These are phyloP conservation scores for Hypoxylon cercidicola DNA, from an alignment of 495 filamentous ascomycete species.

Conservation along the genomic window DNA sequence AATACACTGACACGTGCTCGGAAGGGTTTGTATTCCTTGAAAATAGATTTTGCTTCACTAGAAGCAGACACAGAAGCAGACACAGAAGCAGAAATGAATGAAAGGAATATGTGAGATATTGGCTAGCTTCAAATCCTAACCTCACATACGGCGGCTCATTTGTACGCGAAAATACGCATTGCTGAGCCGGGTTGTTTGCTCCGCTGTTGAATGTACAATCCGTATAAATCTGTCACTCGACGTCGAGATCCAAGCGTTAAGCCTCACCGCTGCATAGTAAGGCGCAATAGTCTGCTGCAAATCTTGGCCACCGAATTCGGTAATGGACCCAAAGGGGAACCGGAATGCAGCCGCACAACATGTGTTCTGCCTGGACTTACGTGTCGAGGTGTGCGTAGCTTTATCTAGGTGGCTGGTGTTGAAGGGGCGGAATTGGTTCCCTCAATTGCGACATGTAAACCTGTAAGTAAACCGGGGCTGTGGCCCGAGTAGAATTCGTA, in stretches of 20 bases:
- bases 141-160: conserved; percentile 9
- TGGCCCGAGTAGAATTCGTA: conserved; percentile 18
- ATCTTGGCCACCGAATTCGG: background rate
- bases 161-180: background rate
- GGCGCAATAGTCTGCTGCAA: background rate
- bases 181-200: no score
- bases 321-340: background rate
- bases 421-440: conserved; percentile 11
- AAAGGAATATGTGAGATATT: conserved; percentile 8
- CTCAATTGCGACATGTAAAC: conserved; percentile 10
- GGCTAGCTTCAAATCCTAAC: background rate
- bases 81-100: conserved; percentile 7
- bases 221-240: no score
- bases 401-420: conserved; percentile 20
- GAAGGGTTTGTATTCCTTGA: background rate
- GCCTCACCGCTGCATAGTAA: background rate
- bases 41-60: conserved; percentile 6
- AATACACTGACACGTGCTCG: conserved; percentile 8
- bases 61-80: conserved; percentile 5
- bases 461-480: conserved; percentile 7
- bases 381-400: conserved; percentile 1
- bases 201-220: no score
- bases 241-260: background rate
- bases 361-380: conserved; percentile 6
- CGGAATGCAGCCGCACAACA: conserved; percentile 10